A percentile compares a stretch with the other conserved stretches of the same genome.
These are phyloP conservation scores for Candida khao-thaluensis DNA, from an alignment of 805 yeast genomes.

Conservation along the genomic window DNA sequence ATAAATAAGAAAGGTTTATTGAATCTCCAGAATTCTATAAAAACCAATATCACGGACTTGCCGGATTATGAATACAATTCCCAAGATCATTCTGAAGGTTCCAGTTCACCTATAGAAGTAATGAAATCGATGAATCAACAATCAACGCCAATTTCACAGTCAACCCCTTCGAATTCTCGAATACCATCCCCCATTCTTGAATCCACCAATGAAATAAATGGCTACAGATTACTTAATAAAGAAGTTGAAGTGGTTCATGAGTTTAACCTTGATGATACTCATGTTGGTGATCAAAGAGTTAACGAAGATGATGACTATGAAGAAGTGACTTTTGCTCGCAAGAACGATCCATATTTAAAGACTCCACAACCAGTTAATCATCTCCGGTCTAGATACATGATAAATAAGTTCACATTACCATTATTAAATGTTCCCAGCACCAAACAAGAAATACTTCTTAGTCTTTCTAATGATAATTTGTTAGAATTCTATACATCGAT, in stretches of 20 bases:
- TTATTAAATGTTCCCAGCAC: conserved; percentile 13
- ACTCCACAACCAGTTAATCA: conserved; percentile 7
- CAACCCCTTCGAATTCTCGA: conserved; percentile 43
- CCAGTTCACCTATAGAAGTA: conserved; percentile 12
- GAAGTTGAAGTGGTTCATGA: conserved; percentile 12
- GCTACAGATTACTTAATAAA: conserved; percentile 13
- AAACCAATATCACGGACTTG: conserved; percentile 22
- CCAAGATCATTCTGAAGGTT: conserved; percentile 13
- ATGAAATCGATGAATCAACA: conserved; percentile 13
- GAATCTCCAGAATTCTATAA: conserved; percentile 32
- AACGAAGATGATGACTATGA: conserved; percentile 6
- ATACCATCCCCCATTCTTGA: conserved; percentile 8
- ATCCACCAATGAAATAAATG: conserved; percentile 8
- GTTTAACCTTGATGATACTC: not conserved
- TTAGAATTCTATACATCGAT: conserved; percentile 27
- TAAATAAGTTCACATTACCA: conserved; percentile 12
- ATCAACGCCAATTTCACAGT: conserved; percentile 42
- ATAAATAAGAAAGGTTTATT: conserved; percentile 22
- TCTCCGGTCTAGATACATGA: conserved; percentile 8
- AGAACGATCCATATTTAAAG: conserved; percentile 17
- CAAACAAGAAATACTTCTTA: conserved; percentile 13
- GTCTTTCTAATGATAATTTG: conserved; percentile 23
- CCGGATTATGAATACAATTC: conserved; percentile 11
- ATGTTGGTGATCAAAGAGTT: conserved; percentile 4
- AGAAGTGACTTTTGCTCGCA: not conserved